Conservation (phyloP, 345 rosid species). For the Mangifera indica region DNA sequence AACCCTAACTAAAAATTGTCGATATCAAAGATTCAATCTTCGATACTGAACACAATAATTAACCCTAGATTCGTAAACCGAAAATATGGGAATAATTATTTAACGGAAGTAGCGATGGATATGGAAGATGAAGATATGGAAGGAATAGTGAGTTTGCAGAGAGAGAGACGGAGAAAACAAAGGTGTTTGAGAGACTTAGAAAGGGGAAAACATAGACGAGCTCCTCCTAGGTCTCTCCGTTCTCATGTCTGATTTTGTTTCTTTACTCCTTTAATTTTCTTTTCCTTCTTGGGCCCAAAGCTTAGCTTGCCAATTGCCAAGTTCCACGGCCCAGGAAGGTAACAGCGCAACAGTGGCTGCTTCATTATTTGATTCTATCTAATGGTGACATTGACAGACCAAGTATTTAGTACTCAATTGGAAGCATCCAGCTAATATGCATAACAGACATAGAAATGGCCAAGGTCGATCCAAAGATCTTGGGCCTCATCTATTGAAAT, state of each 20-base stretch:
- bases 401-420: constrained; percentile 43
- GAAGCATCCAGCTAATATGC: constrained; percentile 38
- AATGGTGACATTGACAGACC: constrained; percentile 28
- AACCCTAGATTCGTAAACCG: background rate
- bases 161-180: constrained; percentile 40
- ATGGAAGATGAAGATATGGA: background rate
- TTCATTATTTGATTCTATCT: no score
- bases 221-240: constrained; percentile 31
- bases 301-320: no score
- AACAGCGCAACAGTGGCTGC: no score
- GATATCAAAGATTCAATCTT: background rate
- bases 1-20: background rate
- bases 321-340: no score
- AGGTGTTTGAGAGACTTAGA: constrained; percentile 28
- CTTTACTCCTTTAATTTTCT: background rate
- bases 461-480: constrained; percentile 38
- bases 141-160: background rate
- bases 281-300: background rate
- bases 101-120: background rate
- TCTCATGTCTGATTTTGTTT: background rate
- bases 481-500: constrained; percentile 30
- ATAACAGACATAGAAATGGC: constrained; percentile 33
- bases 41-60: background rate
- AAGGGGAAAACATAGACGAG: constrained; percentile 22
- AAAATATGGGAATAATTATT: background rate